phyloP scores from a whole-genome alignment of 768 basidiomycete species.

The Galerina sulciceps region DNA sequence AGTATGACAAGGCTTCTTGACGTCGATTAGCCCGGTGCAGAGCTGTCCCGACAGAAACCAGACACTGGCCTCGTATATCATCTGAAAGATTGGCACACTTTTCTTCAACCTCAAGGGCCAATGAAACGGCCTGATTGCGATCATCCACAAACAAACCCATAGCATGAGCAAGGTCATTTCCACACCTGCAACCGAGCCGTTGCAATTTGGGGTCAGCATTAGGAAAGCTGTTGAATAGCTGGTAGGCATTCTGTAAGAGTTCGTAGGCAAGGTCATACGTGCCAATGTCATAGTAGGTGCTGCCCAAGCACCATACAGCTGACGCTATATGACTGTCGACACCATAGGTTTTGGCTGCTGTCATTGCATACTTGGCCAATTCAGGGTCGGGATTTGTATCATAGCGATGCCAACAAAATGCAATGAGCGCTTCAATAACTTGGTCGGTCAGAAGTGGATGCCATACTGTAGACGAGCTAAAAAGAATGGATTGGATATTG shows the following conservation, averaged over 20 bases:
- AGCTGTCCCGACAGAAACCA: background rate
- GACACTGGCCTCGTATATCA: constrained; percentile 1
- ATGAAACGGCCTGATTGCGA: background rate
- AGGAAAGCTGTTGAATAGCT: background rate
- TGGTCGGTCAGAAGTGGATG: background rate
- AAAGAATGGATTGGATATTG: constrained; percentile 15
- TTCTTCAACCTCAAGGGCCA: background rate
- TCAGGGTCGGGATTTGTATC: background rate
- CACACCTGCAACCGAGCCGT: background rate
- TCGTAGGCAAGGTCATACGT: background rate
- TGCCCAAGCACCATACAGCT: constrained; percentile 3
- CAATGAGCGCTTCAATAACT: background rate
- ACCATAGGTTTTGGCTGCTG: background rate
- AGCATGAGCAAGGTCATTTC: background rate
- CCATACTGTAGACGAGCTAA: background rate
- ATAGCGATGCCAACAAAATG: constrained; percentile 4
- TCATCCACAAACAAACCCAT: background rate
- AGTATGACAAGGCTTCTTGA: background rate
- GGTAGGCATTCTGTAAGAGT: constrained; percentile 2
- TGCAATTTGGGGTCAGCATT: background rate
- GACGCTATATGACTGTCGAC: background rate
- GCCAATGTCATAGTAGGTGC: background rate
- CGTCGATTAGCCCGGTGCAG: background rate
- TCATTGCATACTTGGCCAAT: background rate
- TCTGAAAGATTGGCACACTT: background rate